phyloP scores from a whole-genome alignment of 331 rosid species.

The Telfairia occidentalis region DNA sequence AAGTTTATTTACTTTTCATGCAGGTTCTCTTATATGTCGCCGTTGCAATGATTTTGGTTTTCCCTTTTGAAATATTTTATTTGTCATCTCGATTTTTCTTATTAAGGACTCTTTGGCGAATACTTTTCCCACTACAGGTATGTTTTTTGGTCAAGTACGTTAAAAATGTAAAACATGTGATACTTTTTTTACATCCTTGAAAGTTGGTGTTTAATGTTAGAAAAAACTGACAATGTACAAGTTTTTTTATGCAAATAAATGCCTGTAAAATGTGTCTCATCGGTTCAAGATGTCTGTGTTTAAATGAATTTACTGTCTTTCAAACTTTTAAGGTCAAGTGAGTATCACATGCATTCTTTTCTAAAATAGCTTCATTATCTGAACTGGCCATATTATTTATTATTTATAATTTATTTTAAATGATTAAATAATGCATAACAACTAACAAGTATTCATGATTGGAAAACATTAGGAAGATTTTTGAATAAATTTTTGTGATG shows the following conservation, averaged over 20 bases:
- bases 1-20: slow-evolving; percentile 27
- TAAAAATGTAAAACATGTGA: neutral
- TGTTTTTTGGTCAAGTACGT: slow-evolving; percentile 25
- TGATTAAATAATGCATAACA: neutral
- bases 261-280: neutral
- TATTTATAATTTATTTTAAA: neutral
- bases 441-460: neutral
- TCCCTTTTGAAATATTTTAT: slow-evolving; percentile 90
- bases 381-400: neutral
- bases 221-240: neutral
- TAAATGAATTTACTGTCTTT: neutral
- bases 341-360: neutral
- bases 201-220: neutral
- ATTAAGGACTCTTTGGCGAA: slow-evolving; percentile 83
- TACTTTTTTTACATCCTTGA: neutral
- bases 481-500: neutral
- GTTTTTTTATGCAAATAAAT: neutral
- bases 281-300: neutral
- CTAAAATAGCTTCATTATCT: neutral
- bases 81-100: slow-evolving; percentile 82
- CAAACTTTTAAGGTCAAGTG: neutral
- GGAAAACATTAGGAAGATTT: neutral
- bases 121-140: slow-evolving; percentile 88
- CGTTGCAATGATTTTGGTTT: slow-evolving; percentile 61
- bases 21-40: slow-evolving; percentile 93